These are phyloP conservation scores for Xylaria acuta DNA, from an alignment of 495 filamentous ascomycete genomes.

Conservation along the genomic window DNA sequence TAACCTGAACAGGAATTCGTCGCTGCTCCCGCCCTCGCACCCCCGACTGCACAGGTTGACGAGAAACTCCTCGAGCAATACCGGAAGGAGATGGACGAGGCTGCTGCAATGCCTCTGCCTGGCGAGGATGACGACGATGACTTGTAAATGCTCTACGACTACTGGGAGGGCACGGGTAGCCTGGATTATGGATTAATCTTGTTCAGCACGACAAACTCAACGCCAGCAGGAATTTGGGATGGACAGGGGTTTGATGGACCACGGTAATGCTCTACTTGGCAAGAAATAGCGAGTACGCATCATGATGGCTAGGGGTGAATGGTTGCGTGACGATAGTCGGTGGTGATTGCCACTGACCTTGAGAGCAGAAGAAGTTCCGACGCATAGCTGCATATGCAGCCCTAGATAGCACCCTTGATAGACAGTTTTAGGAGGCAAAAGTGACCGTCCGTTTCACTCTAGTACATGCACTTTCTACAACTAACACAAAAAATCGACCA, in stretches of 20 bases:
- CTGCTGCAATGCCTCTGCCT: conserved; percentile 83
- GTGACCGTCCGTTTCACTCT: conserved; percentile 22
- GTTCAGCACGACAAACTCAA: conserved; percentile 10
- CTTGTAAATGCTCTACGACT: conserved; percentile 49
- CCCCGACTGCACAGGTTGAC: conserved; percentile 89
- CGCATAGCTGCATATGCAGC: conserved; percentile 40
- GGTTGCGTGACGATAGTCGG: conserved; percentile 29
- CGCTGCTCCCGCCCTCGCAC: conserved; percentile 90
- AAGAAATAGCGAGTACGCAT: conserved; percentile 32
- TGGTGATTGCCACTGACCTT: conserved; percentile 34
- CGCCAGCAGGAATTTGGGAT: conserved; percentile 2
- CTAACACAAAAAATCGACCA: conserved; percentile 16
- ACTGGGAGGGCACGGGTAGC: conserved; percentile 11
- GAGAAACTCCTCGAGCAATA: conserved; percentile 79
- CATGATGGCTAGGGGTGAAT: conserved; percentile 27
- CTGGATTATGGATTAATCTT: conserved; percentile 14
- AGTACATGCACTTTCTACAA: conserved; percentile 6
- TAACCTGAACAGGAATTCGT: conserved; percentile 81
- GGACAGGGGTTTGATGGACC: conserved; percentile 28
- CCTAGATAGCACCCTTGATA: conserved; percentile 46
- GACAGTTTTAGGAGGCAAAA: conserved; percentile 35
- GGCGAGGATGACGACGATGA: conserved; percentile 88
- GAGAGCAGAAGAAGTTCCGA: conserved; percentile 25
- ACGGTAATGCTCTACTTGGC: conserved; percentile 35
- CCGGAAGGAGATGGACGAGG: conserved; percentile 85